Percentiles rank a stretch among this genome's conserved stretches.
Conservation (phyloP, 2,329 filamentous ascomycete genomes). For the Curvularia spicifera region DNA sequence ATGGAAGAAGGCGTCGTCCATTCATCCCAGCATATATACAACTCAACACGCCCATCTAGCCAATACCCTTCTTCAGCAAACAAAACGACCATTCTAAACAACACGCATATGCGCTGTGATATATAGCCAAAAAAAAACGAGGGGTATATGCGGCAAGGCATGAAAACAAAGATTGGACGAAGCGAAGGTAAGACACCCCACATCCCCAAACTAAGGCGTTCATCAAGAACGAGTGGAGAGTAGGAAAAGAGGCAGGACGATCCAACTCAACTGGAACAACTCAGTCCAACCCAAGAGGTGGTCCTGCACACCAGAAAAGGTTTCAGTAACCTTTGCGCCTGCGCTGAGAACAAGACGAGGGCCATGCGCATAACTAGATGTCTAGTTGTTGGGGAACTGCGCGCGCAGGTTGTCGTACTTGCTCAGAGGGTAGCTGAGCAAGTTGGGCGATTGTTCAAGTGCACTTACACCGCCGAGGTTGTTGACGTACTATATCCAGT, state of each 20-base stretch:
- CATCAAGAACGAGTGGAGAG: background rate
- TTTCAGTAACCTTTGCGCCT: background rate
- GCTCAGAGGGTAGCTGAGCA: slow-evolving; percentile 66
- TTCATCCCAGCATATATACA: background rate
- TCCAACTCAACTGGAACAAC: background rate
- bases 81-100: background rate
- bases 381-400: slow-evolving; percentile 31
- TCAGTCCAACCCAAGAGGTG: background rate
- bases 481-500: slow-evolving; percentile 53
- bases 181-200: background rate
- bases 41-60: background rate
- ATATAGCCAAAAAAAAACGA: background rate
- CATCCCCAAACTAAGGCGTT: background rate
- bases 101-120: background rate
- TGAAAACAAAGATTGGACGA: background rate
- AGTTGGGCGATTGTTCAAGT: slow-evolving; percentile 64
- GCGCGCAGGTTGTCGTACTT: slow-evolving; percentile 71
- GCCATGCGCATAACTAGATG: background rate
- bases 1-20: background rate
- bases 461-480: slow-evolving; percentile 60
- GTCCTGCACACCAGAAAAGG: background rate
- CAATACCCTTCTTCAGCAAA: background rate
- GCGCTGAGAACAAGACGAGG: background rate
- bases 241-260: background rate
- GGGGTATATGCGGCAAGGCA: background rate